A percentile compares a stretch with the other conserved stretches of the same genome.
Evolutionary conservation across 768 basidiomycete species (phyloP).

Genomic region (Amanita brunnescens): DNA sequence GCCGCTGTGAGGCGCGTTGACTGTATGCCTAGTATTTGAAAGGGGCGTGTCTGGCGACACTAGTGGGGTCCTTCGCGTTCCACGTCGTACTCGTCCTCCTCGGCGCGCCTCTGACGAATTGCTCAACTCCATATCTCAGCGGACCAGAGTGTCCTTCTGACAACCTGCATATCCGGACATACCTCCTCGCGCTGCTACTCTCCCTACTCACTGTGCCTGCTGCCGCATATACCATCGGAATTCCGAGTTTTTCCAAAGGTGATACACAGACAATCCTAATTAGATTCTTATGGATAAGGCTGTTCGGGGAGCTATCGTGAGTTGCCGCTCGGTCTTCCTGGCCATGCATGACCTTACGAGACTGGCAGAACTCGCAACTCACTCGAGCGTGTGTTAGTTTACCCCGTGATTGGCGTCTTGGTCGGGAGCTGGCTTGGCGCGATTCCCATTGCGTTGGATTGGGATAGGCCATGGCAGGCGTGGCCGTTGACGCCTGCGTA

Average conservation of each 20-base stretch:
- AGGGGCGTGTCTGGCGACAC: conserved; percentile 45
- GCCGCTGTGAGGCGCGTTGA: not conserved
- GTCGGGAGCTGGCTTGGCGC: conserved; percentile 76
- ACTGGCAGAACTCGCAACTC: conserved; percentile 43
- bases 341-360: not conserved
- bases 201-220: conserved; percentile 58
- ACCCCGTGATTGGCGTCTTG: conserved; percentile 65
- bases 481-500: conserved; percentile 79
- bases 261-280: conserved; percentile 38
- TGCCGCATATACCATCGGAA: conserved; percentile 62
- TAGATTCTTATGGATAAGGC: conserved; percentile 62
- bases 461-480: conserved; percentile 97
- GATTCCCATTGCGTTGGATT: conserved; percentile 85
- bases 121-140: conserved; percentile 12
- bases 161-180: conserved; percentile 41
- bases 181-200: conserved; percentile 59
- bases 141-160: conserved; percentile 7
- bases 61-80: conserved; percentile 36
- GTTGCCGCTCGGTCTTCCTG: conserved; percentile 19
- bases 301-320: conserved; percentile 79
- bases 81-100: conserved; percentile 52
- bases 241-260: conserved; percentile 35
- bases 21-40: conserved; percentile 33
- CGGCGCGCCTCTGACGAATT: conserved; percentile 67
- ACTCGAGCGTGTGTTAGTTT: conserved; percentile 71